phyloP scores from a whole-genome alignment of 1,284 basidiomycete species.

The Quambalaria eucalypti region DNA sequence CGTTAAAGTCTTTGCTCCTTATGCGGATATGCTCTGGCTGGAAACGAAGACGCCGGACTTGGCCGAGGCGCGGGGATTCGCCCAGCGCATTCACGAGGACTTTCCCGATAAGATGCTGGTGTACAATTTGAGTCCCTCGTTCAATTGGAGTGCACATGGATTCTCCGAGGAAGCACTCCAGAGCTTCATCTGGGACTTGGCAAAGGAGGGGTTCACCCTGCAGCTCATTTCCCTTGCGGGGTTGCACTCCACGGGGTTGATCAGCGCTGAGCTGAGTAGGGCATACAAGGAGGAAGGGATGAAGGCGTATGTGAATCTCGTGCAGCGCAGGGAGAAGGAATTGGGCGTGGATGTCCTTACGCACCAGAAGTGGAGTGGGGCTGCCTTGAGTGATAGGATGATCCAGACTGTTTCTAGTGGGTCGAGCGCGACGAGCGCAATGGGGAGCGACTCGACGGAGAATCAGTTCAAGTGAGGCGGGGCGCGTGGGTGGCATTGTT shows the following conservation, averaged over 20 bases:
- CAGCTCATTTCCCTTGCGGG: constrained; percentile 47
- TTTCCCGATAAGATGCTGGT: constrained; percentile 75
- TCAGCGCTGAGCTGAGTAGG: constrained; percentile 40
- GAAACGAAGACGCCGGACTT: constrained; percentile 80
- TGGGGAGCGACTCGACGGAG: constrained; percentile 38
- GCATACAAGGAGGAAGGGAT: constrained; percentile 57
- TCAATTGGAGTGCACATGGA: constrained; percentile 80
- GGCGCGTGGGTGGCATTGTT: too few species aligned
- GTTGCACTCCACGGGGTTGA: constrained; percentile 37
- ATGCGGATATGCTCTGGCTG: constrained; percentile 52
- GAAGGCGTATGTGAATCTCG: constrained; percentile 42
- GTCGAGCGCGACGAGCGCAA: constrained; percentile 36
- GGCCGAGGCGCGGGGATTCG: constrained; percentile 68
- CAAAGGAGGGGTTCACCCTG: constrained; percentile 41
- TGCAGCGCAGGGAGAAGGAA: constrained; percentile 45
- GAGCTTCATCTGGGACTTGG: constrained; percentile 45
- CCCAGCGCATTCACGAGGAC: constrained; percentile 63
- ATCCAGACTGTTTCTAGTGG: constrained; percentile 41
- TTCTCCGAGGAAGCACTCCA: constrained; percentile 51
- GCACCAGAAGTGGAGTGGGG: constrained; percentile 45
- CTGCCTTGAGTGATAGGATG: constrained; percentile 41
- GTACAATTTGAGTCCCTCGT: constrained; percentile 88
- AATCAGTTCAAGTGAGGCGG: constrained; percentile 25
- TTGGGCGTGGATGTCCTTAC: constrained; percentile 43
- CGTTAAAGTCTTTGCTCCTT: constrained; percentile 61